Percentiles rank a stretch among this genome's conserved stretches.
phyloP scores from a whole-genome alignment of 2,329 filamentous ascomycete genomes.

The Teratosphaeria nubilosa region DNA sequence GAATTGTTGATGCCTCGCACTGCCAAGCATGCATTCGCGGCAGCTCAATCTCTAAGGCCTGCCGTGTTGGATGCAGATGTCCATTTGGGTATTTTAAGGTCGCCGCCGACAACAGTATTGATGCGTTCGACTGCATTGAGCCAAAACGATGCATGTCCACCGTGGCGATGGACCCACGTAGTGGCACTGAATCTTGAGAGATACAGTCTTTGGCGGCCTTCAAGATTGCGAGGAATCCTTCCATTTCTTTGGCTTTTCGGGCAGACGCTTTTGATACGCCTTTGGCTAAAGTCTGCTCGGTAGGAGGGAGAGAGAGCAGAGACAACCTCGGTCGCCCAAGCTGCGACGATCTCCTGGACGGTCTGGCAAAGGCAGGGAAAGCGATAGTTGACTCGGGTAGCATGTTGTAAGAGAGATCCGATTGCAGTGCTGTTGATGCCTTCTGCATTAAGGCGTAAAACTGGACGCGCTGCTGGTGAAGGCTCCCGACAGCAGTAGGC shows the following conservation, averaged over 20 bases:
- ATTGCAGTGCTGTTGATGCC: constrained; percentile 42
- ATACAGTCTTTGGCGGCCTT: constrained; percentile 12
- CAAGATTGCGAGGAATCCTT: constrained; percentile 8
- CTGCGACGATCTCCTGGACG: background rate
- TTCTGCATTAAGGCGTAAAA: constrained; percentile 3
- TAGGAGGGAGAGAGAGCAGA: background rate
- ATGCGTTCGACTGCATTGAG: constrained; percentile 53
- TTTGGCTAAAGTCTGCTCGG: background rate
- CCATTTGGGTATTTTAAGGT: constrained; percentile 33
- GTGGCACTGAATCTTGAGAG: background rate
- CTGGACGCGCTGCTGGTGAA: background rate
- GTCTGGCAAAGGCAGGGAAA: constrained; percentile 53
- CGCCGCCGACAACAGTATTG: constrained; percentile 56
- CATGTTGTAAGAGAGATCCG: constrained; percentile 40
- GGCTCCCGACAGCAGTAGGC: background rate
- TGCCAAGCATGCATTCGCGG: constrained; percentile 59
- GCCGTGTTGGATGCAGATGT: constrained; percentile 39
- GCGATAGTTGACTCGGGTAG: constrained; percentile 81
- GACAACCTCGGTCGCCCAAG: background rate
- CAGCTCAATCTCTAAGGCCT: constrained; percentile 46
- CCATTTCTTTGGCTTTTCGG: constrained; percentile 1
- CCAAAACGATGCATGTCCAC: constrained; percentile 39
- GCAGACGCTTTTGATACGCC: background rate
- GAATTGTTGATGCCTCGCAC: constrained; percentile 37
- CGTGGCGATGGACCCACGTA: constrained; percentile 7